A percentile compares a stretch with the other conserved stretches of the same genome.
These are phyloP conservation scores for Solanum stenotomum DNA, from an alignment of 257 asterid genomes.

Conservation along the genomic window DNA sequence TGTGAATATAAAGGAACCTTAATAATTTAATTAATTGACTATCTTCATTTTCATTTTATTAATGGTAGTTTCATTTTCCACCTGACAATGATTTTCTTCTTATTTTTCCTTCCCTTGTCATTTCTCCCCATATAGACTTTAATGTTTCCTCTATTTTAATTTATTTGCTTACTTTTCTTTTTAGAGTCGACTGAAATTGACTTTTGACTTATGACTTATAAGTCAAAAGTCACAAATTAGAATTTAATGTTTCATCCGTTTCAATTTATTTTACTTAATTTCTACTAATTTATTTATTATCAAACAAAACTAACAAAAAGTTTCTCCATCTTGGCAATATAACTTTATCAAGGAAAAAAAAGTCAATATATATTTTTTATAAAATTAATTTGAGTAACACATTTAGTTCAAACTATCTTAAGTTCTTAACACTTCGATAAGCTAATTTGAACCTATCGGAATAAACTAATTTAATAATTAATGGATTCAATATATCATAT, in stretches of 20 bases:
- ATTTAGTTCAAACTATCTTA: not conserved
- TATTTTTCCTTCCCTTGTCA: not conserved
- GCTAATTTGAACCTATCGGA: too few relatives aligned
- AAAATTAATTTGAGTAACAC: not conserved
- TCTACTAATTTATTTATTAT: not conserved
- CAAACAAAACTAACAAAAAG: not conserved
- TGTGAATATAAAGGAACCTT: not conserved
- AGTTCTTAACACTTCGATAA: not conserved
- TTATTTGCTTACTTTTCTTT: not conserved
- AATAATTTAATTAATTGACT: not conserved
- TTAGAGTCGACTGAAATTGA: accelerated
- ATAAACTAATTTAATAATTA: not conserved
- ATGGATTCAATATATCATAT: accelerated
- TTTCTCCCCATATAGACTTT: not conserved
- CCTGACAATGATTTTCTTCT: too few relatives aligned
- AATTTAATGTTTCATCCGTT: not conserved
- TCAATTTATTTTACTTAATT: not conserved
- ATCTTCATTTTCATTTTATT: not conserved
- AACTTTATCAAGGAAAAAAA: not conserved
- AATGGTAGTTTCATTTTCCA: not conserved
- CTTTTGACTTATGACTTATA: not conserved
- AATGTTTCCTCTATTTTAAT: not conserved
- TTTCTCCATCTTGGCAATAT: not conserved
- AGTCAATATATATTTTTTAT: not conserved
- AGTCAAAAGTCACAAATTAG: not conserved